Evolutionary conservation across 2,329 filamentous ascomycete species (phyloP).

Genomic region (Orbilia ellipsospora): DNA sequence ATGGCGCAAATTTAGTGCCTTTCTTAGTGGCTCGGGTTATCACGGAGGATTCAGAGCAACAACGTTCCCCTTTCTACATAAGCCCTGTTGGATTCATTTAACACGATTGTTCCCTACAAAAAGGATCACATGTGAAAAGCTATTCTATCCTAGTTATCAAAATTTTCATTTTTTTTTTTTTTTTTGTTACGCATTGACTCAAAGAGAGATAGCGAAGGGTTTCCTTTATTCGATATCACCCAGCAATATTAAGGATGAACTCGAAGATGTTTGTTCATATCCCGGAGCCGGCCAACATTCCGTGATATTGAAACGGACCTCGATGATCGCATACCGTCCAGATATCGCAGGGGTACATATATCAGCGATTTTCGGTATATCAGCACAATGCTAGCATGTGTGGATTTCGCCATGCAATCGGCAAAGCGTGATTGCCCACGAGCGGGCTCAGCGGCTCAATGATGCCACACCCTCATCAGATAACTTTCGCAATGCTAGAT

Average conservation of each 20-base stretch:
- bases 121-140: slow-evolving; percentile 40
- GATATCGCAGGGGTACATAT: slow-evolving; percentile 26
- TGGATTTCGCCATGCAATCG: slow-evolving; percentile 33
- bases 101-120: background rate
- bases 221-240: no score
- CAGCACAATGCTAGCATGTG: slow-evolving; percentile 15
- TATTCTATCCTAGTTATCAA: no score
- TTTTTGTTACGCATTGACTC: background rate
- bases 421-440: slow-evolving; percentile 31
- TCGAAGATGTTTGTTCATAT: background rate
- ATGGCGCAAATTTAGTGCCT: slow-evolving; percentile 52
- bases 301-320: slow-evolving; percentile 28
- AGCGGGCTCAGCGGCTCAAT: slow-evolving; percentile 38
- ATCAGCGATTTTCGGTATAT: slow-evolving; percentile 30
- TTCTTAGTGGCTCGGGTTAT: slow-evolving; percentile 46
- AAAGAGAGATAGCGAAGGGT: no score
- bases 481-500: slow-evolving; percentile 18
- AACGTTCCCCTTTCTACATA: slow-evolving; percentile 14
- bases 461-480: slow-evolving; percentile 32
- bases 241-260: background rate
- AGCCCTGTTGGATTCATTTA: slow-evolving; percentile 35
- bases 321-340: slow-evolving; percentile 21
- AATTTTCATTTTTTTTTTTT: no score
- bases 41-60: slow-evolving; percentile 42
- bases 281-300: slow-evolving; percentile 8